These are phyloP conservation scores for Gaultheria prostrata DNA, from an alignment of 148 eudicot genomes.

Conservation along the genomic window DNA sequence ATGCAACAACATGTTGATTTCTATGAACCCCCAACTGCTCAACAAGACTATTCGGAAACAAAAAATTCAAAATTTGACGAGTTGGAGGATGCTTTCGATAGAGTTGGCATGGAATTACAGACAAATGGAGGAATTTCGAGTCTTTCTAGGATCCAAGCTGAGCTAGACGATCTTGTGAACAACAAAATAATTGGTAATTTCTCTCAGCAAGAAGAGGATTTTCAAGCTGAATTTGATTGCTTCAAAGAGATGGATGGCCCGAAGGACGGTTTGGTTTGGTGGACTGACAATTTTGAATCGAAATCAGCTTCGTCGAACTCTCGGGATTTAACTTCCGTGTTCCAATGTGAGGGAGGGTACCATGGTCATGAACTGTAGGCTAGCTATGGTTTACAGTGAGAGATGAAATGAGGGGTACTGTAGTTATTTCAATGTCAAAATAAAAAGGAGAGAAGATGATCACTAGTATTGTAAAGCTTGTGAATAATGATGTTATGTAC, in stretches of 20 bases:
- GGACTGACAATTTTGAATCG: slow-evolving; percentile 34
- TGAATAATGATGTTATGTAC: background rate
- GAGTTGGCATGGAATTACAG: slow-evolving; percentile 9
- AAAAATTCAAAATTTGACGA: slow-evolving; percentile 14
- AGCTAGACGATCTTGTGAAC: slow-evolving; percentile 34
- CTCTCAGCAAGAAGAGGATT: slow-evolving; percentile 7
- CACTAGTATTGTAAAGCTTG: background rate
- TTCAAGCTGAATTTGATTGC: slow-evolving; percentile 36
- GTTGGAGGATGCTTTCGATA: slow-evolving; percentile 9
- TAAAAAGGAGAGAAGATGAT: background rate
- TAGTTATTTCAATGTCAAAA: background rate
- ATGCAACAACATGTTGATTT: slow-evolving; percentile 18
- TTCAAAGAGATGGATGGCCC: slow-evolving; percentile 38
- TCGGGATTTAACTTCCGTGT: slow-evolving; percentile 29
- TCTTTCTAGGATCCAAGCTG: slow-evolving; percentile 30
- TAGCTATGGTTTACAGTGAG: background rate
- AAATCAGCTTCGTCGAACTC: slow-evolving; percentile 37
- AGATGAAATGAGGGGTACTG: background rate
- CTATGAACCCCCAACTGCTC: background rate
- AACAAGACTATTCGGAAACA: slow-evolving; percentile 20
- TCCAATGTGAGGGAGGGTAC: slow-evolving; percentile 31
- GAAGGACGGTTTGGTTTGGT: slow-evolving; percentile 37
- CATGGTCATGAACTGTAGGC: slow-evolving; percentile 20
- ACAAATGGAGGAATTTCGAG: slow-evolving; percentile 21
- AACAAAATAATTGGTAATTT: slow-evolving; percentile 14